These are phyloP conservation scores for Knufia petricola DNA, from an alignment of 2,329 filamentous ascomycete genomes.

Conservation along the genomic window DNA sequence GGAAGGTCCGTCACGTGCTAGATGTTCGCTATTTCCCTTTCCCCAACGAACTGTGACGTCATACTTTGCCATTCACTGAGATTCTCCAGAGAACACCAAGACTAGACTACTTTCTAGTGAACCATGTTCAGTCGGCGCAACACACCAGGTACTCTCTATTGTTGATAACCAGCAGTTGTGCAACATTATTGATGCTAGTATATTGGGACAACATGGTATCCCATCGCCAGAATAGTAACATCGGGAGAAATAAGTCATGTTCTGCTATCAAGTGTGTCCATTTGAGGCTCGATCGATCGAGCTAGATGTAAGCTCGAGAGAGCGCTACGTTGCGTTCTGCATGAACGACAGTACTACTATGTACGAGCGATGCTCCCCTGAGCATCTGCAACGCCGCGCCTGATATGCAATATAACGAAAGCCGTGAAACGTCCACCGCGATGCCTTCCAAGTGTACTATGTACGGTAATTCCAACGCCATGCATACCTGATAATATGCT, in stretches of 20 bases:
- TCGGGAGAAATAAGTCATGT: not conserved
- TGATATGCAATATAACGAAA: constrained; percentile 3
- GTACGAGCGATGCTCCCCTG: not conserved
- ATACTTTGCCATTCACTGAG: too few relatives aligned
- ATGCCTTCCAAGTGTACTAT: constrained; percentile 3
- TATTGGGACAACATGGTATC: too few relatives aligned
- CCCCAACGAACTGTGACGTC: too few relatives aligned
- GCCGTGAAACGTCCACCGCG: not conserved
- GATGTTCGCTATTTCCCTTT: not conserved
- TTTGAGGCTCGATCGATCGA: constrained; percentile 12
- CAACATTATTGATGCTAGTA: too few relatives aligned
- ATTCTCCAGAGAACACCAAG: too few relatives aligned
- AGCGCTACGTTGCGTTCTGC: constrained; percentile 6
- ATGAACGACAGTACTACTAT: not conserved
- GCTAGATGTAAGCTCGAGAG: constrained; percentile 8
- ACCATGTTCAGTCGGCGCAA: too few relatives aligned
- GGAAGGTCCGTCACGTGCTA: not conserved
- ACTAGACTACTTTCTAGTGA: too few relatives aligned
- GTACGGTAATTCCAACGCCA: constrained; percentile 5
- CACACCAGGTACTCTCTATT: too few relatives aligned
- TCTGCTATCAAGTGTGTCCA: constrained; percentile 1
- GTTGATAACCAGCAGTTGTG: too few relatives aligned
- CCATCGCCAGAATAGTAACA: too few relatives aligned
- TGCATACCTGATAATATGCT: constrained; percentile 3
- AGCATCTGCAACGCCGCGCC: constrained; percentile 5